phyloP scores from a whole-genome alignment of 2,329 filamentous ascomycete species.

The Colletotrichum ledebouriae region DNA sequence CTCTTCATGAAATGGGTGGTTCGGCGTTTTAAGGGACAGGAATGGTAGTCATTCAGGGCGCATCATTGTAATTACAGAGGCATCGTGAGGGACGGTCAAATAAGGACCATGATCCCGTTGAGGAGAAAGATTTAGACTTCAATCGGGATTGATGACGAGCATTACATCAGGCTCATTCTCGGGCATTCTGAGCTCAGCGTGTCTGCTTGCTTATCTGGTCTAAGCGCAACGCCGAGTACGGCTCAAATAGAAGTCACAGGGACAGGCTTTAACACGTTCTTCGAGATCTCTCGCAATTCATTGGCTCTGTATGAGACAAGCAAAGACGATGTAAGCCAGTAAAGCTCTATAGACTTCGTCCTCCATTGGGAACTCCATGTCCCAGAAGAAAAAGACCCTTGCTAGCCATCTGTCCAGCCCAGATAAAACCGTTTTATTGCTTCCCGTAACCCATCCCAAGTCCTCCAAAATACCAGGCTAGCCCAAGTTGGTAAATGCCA shows the following conservation, averaged over 20 bases:
- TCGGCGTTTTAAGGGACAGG: constrained; percentile 32
- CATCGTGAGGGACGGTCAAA: constrained; percentile 23
- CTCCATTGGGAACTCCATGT: constrained; percentile 14
- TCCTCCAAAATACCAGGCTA: too few relatives aligned
- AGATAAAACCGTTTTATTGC: neutral
- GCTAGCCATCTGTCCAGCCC: neutral
- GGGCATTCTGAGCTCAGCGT: too few relatives aligned
- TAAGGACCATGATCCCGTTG: constrained; percentile 15
- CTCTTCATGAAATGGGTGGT: constrained; percentile 14
- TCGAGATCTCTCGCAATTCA: neutral
- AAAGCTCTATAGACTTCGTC: constrained; percentile 6
- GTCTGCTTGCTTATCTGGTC: too few relatives aligned
- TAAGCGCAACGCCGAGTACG: too few relatives aligned
- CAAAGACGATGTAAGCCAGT: neutral
- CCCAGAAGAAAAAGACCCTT: constrained; percentile 9
- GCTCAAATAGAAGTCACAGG: too few relatives aligned
- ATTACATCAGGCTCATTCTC: too few relatives aligned
- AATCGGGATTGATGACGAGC: too few relatives aligned
- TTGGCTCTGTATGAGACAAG: constrained; percentile 3
- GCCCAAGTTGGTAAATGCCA: too few relatives aligned
- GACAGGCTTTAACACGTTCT: too few relatives aligned
- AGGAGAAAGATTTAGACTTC: constrained; percentile 28
- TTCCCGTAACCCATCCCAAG: neutral
- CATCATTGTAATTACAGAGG: constrained; percentile 36
- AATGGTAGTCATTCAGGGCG: constrained; percentile 34